Percentiles rank a stretch among this genome's conserved stretches.
Evolutionary conservation across 2,329 filamentous ascomycete genomes (phyloP).

Genomic region (Cytospora piceae): DNA sequence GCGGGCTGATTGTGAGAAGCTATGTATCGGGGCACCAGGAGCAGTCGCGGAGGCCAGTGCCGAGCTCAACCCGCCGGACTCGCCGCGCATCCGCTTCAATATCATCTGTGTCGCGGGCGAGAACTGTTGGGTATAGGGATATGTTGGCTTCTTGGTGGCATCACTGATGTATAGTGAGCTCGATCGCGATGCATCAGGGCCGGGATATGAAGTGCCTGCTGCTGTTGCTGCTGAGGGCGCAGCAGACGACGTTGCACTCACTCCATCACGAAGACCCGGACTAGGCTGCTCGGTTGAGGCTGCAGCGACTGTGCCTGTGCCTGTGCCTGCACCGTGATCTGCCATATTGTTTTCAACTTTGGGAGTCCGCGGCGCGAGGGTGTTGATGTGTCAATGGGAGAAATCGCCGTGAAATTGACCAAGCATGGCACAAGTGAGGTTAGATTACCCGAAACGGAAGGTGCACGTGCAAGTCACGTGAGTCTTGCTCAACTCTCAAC

Average conservation of each 20-base stretch:
- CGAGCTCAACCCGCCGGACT: conserved; percentile 34
- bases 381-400: not conserved
- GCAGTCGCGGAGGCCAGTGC: conserved; percentile 35
- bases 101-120: conserved; percentile 32
- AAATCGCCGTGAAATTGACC: not conserved
- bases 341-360: conserved; percentile 10
- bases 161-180: not conserved
- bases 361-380: not conserved
- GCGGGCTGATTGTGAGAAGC: conserved; percentile 41
- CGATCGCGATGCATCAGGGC: not conserved
- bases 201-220: conserved; percentile 8
- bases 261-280: not conserved
- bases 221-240: conserved; percentile 5
- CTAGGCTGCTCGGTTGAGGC: not conserved
- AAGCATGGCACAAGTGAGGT: not conserved
- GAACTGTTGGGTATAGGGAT: conserved; percentile 41
- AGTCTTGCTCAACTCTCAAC: not conserved
- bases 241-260: conserved; percentile 2
- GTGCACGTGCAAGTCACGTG: conserved; percentile 30
- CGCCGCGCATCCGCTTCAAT: conserved; percentile 35
- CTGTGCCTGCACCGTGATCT: not conserved
- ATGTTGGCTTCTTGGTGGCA: conserved; percentile 57
- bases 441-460: not conserved
- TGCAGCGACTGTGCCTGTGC: not conserved
- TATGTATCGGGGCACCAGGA: conserved; percentile 12